Percentiles rank a stretch among this genome's conserved stretches.
Evolutionary conservation across 768 basidiomycete genomes (phyloP).

Genomic region (Fomitopsis pulvina): DNA sequence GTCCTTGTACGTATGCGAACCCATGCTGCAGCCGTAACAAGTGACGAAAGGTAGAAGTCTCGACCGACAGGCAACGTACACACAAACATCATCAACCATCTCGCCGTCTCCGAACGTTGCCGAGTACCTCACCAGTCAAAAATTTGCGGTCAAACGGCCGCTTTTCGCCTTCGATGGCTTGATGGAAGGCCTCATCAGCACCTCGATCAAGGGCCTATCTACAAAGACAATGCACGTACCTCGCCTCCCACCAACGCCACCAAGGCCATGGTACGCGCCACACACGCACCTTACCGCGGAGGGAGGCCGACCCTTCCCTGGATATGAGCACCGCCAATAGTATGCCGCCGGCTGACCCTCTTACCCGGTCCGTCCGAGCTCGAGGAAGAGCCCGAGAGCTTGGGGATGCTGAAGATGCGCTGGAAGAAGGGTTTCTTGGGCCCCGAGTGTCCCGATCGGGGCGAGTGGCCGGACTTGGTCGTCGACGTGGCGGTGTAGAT

Average conservation of each 20-base stretch:
- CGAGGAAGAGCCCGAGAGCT: conserved; percentile 13
- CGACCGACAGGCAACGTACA: not conserved
- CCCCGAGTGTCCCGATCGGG: conserved; percentile 29
- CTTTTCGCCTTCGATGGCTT: not conserved
- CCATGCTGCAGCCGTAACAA: too few species aligned
- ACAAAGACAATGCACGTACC: not conserved
- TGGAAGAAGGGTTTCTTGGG: conserved; percentile 56
- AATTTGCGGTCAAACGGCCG: not conserved
- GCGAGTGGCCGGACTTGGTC: conserved; percentile 49
- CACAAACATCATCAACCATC: not conserved
- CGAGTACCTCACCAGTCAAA: not conserved
- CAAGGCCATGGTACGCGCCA: not conserved
- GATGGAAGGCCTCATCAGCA: not conserved
- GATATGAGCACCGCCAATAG: conserved; percentile 13
- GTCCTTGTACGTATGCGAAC: too few species aligned
- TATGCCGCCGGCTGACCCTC: conserved; percentile 15
- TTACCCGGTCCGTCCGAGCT: conserved; percentile 16
- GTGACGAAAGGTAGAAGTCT: not conserved
- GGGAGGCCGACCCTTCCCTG: conserved; percentile 2
- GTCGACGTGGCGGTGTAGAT: conserved; percentile 54
- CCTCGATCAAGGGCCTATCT: not conserved
- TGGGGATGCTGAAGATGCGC: conserved; percentile 41
- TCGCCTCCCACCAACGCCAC: not conserved
- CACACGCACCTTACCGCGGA: not conserved
- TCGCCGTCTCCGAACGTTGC: not conserved